A percentile compares a stretch with the other conserved stretches of the same genome.
phyloP scores from a whole-genome alignment of 2,329 filamentous ascomycete species.

The Xylariomycetidae sp. region DNA sequence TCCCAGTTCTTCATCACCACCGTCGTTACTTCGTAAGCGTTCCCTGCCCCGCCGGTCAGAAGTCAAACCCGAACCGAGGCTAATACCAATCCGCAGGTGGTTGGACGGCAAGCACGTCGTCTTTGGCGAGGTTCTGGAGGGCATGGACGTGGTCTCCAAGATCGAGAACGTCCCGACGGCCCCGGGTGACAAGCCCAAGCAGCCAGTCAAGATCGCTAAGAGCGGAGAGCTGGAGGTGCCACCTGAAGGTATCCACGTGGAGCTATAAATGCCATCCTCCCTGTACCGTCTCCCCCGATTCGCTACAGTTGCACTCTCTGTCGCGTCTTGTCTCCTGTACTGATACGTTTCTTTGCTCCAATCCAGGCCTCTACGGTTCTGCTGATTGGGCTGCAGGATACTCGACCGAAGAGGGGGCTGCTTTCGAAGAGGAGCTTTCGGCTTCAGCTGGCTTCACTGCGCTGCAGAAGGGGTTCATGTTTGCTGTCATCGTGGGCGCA shows the following conservation, averaged over 20 bases:
- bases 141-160: slow-evolving; percentile 72
- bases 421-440: slow-evolving; percentile 9
- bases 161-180: slow-evolving; percentile 67
- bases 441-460: slow-evolving; percentile 33
- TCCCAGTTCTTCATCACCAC: slow-evolving; percentile 92
- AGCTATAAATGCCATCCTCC: slow-evolving; percentile 58
- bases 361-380: slow-evolving; percentile 29
- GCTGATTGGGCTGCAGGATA: slow-evolving; percentile 32
- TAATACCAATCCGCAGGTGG: slow-evolving; percentile 48
- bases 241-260: slow-evolving; percentile 87
- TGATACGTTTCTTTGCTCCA: slow-evolving; percentile 25
- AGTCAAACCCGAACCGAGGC: background rate
- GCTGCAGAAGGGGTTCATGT: slow-evolving; percentile 44
- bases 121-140: slow-evolving; percentile 83
- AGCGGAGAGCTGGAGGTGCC: slow-evolving; percentile 79
- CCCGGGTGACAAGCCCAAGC: slow-evolving; percentile 60
- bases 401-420: slow-evolving; percentile 25
- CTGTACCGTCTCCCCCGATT: slow-evolving; percentile 22
- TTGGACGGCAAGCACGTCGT: slow-evolving; percentile 81
- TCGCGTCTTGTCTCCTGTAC: slow-evolving; percentile 27
- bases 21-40: slow-evolving; percentile 63
- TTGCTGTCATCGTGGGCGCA: slow-evolving; percentile 40
- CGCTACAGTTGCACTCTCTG: too few species aligned
- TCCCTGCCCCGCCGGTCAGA: slow-evolving; percentile 3
- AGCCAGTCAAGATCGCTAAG: slow-evolving; percentile 71